Evolutionary conservation across 2,329 filamentous ascomycete species (phyloP).

Genomic region (Cladophialophora yegresii): DNA sequence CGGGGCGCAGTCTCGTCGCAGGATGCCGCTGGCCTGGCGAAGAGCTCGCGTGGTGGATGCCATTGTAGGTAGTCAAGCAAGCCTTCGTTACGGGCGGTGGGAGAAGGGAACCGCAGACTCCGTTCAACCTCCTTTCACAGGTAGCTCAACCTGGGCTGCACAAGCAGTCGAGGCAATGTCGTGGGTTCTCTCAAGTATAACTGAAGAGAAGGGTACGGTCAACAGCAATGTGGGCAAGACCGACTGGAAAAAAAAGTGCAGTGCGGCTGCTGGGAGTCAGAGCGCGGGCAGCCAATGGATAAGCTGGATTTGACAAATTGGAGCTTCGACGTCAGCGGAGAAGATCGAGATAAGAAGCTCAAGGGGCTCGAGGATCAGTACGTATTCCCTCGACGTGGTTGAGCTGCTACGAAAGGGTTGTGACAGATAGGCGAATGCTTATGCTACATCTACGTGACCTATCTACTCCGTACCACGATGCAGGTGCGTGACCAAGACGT

Average conservation of each 20-base stretch:
- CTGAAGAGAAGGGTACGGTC: background rate
- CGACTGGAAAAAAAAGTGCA: constrained; percentile 16
- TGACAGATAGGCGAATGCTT: background rate
- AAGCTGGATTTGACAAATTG: constrained; percentile 21
- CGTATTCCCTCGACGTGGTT: background rate
- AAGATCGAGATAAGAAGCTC: constrained; percentile 13
- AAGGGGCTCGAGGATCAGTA: background rate
- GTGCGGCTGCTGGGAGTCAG: constrained; percentile 6
- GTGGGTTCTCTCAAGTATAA: background rate
- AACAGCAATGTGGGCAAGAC: background rate
- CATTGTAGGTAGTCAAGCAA: constrained; percentile 26
- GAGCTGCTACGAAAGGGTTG: background rate
- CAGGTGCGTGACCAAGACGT: background rate
- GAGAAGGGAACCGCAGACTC: constrained; percentile 8
- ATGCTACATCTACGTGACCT: background rate
- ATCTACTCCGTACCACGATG: too few relatives aligned
- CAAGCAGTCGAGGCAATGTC: background rate
- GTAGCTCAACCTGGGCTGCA: background rate
- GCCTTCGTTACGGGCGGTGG: background rate
- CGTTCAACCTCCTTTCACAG: background rate
- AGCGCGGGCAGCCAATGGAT: constrained; percentile 31
- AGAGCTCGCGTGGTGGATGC: constrained; percentile 33
- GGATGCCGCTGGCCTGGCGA: constrained; percentile 29
- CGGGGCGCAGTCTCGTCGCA: constrained; percentile 31
- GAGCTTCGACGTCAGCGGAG: constrained; percentile 20